Percentiles rank a stretch among this genome's conserved stretches.
These are phyloP conservation scores for Ophiostoma tasmaniense DNA, from an alignment of 2,329 filamentous ascomycete genomes.

Conservation along the genomic window DNA sequence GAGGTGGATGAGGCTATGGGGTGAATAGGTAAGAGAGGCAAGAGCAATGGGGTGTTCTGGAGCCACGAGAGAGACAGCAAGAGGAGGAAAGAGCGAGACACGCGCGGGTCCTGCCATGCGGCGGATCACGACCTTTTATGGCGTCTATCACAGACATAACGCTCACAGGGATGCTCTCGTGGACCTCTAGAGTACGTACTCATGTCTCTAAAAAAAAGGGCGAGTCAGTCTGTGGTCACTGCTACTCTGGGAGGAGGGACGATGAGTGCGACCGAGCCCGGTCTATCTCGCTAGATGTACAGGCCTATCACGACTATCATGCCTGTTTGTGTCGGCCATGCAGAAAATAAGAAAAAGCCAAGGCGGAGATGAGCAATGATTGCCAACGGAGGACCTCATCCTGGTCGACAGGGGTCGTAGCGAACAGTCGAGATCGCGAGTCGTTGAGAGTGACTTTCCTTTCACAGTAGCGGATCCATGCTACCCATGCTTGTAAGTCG, in stretches of 20 bases:
- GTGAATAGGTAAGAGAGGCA: background rate
- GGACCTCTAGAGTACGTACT: background rate
- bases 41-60: background rate
- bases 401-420: background rate
- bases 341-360: background rate
- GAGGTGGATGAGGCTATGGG: background rate
- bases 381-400: background rate
- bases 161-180: too few species aligned
- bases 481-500: background rate
- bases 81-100: background rate
- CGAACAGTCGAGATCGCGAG: background rate
- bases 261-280: background rate
- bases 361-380: conserved; percentile 1
- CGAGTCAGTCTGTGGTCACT: background rate
- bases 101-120: background rate
- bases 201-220: background rate
- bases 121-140: background rate
- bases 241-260: background rate
- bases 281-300: background rate
- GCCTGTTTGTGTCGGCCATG: background rate
- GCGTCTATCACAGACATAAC: background rate
- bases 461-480: background rate
- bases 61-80: background rate
- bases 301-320: background rate
- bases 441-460: background rate